These are phyloP conservation scores for Termitomyces sp. DNA, from an alignment of 768 basidiomycete genomes.

Conservation along the genomic window DNA sequence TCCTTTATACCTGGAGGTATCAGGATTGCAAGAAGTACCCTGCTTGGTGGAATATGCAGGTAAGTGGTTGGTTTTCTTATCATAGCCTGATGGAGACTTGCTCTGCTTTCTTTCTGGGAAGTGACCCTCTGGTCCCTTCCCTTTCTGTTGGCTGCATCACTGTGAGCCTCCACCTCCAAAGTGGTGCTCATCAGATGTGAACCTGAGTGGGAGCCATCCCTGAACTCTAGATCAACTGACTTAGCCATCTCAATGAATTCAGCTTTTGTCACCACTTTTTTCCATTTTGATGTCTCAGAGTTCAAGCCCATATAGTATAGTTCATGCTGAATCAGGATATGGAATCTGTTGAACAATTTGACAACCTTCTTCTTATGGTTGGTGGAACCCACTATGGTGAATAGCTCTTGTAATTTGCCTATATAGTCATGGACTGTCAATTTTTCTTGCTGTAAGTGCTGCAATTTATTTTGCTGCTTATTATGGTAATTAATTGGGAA, in stretches of 20 bases:
- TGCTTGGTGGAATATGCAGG: background rate
- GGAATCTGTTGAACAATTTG: conserved; percentile 31
- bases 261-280: conserved; percentile 20
- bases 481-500: conserved; percentile 16
- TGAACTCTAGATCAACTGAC: background rate
- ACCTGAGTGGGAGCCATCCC: background rate
- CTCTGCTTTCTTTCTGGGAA: background rate
- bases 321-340: conserved; percentile 21
- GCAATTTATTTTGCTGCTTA: conserved; percentile 22
- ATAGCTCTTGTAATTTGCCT: conserved; percentile 26
- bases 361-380: conserved; percentile 23
- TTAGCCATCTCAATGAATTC: conserved; percentile 24
- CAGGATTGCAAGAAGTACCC: background rate
- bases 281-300: conserved; percentile 22
- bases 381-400: conserved; percentile 23
- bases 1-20: background rate
- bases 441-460: conserved; percentile 19
- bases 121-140: no score
- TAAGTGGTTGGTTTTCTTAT: background rate
- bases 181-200: no score
- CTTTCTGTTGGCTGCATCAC: background rate
- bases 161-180: no score
- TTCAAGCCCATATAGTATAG: conserved; percentile 24
- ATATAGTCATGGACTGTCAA: conserved; percentile 24
- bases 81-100: background rate